phyloP scores from a whole-genome alignment of 1,284 basidiomycete species.

The Nidula niveotomentosa region DNA sequence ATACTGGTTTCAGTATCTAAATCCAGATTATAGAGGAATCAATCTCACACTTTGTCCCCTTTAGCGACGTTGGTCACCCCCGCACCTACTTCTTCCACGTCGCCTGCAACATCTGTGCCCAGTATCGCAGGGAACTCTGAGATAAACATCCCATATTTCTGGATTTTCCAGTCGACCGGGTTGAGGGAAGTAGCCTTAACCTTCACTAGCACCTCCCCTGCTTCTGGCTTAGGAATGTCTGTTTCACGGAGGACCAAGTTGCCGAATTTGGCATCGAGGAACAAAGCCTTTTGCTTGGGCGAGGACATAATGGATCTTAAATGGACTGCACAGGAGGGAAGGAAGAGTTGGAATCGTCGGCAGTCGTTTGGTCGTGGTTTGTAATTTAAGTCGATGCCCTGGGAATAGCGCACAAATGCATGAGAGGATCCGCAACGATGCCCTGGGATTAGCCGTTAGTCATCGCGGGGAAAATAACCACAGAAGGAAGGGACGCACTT shows the following conservation, averaged over 20 bases:
- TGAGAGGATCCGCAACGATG: too few relatives aligned
- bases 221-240: conserved; percentile 21
- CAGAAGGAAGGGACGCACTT: too few relatives aligned
- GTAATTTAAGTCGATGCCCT: too few relatives aligned
- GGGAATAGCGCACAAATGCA: too few relatives aligned
- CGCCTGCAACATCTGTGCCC: conserved; percentile 32
- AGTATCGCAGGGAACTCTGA: conserved; percentile 37
- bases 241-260: conserved; percentile 11
- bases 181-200: conserved; percentile 36
- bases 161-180: conserved; percentile 41
- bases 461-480: too few relatives aligned
- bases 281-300: conserved; percentile 18
- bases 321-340: too few relatives aligned
- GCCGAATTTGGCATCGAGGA: conserved; percentile 15
- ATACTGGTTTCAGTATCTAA: not conserved
- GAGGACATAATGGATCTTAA: too few relatives aligned
- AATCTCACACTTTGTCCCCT: conserved; percentile 24
- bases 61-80: conserved; percentile 16
- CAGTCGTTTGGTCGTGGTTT: too few relatives aligned
- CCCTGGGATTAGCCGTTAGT: too few relatives aligned
- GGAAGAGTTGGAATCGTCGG: too few relatives aligned
- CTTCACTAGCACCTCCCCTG: conserved; percentile 41
- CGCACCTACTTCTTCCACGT: conserved; percentile 22
- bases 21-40: not conserved
- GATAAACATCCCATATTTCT: conserved; percentile 23